A percentile compares a stretch with the other conserved stretches of the same genome.
These are phyloP conservation scores for Sugiyamaella qingdaonensis DNA, from an alignment of 805 yeast genomes.

Conservation along the genomic window DNA sequence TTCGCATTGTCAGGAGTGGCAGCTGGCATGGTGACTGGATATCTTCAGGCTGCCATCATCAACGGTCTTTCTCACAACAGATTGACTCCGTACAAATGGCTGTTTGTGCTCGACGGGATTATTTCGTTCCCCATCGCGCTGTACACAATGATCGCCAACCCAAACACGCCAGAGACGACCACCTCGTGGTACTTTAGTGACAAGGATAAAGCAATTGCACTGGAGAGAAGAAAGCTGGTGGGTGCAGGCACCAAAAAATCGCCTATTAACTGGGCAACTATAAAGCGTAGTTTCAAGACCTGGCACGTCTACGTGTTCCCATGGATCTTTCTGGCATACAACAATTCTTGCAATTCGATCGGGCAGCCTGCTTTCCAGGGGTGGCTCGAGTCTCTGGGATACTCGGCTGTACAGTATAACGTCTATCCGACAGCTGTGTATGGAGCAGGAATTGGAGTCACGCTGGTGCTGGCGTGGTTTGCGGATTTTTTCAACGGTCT, in stretches of 20 bases:
- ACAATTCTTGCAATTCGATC: slow-evolving; percentile 36
- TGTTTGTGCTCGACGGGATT: slow-evolving; percentile 46
- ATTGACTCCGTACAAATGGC: slow-evolving; percentile 42
- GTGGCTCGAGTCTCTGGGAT: slow-evolving; percentile 42
- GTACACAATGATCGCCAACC: slow-evolving; percentile 42
- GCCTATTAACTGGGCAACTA: slow-evolving; percentile 25
- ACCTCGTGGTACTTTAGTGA: slow-evolving; percentile 42
- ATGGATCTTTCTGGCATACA: slow-evolving; percentile 36
- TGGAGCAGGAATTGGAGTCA: slow-evolving; percentile 38
- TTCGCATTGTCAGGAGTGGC: slow-evolving; percentile 30
- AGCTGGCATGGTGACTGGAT: slow-evolving; percentile 51
- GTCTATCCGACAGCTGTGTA: slow-evolving; percentile 39
- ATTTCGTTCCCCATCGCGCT: slow-evolving; percentile 42
- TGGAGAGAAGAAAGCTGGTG: slow-evolving; percentile 30
- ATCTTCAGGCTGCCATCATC: slow-evolving; percentile 53
- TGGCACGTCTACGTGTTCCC: slow-evolving; percentile 50
- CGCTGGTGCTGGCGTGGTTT: slow-evolving; percentile 36
- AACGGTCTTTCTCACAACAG: slow-evolving; percentile 30
- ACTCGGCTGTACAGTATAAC: slow-evolving; percentile 37
- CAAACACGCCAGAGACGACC: slow-evolving; percentile 45
- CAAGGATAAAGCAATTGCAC: slow-evolving; percentile 40
- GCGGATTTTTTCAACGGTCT: slow-evolving; percentile 37
- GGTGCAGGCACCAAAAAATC: slow-evolving; percentile 29
- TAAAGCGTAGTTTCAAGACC: slow-evolving; percentile 37
- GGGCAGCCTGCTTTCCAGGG: slow-evolving; percentile 42